Evolutionary conservation across 352 stramenopile species (phyloP).

Genomic region (Globisporangium carolinianum): DNA sequence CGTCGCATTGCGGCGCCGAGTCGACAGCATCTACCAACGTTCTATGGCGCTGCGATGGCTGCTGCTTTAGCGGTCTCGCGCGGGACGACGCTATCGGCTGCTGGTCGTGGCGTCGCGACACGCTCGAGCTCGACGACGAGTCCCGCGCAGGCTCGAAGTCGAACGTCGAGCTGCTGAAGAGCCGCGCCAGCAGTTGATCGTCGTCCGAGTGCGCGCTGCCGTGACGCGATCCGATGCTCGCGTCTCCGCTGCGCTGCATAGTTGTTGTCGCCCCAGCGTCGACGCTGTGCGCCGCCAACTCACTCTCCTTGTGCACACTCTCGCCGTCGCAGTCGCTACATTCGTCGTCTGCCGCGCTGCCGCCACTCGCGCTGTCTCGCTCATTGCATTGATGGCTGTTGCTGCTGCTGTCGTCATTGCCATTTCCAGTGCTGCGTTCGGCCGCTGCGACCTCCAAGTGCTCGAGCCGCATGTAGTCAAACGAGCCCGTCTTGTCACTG

Average conservation of each 20-base stretch:
- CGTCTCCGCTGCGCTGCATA: slow-evolving; percentile 1
- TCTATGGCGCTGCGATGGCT: not conserved
- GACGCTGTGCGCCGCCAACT: not conserved
- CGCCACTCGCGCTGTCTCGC: too few relatives aligned
- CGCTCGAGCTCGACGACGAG: not conserved
- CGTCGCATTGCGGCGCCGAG: slow-evolving; percentile 43
- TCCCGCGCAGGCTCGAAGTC: slow-evolving; percentile 2
- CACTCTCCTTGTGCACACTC: not conserved
- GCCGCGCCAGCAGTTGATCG: not conserved
- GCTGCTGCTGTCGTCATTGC: not conserved
- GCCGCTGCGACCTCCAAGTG: slow-evolving; percentile 10
- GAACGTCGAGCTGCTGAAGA: slow-evolving; percentile 11
- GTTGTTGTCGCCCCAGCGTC: not conserved
- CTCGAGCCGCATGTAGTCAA: slow-evolving; percentile 18
- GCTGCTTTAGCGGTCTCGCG: not conserved
- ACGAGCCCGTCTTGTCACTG: slow-evolving; percentile 7
- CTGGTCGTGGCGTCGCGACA: not conserved
- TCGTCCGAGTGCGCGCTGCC: not conserved
- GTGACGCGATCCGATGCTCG: not conserved
- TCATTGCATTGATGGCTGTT: not conserved
- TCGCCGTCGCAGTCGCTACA: not conserved
- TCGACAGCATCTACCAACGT: slow-evolving; percentile 2
- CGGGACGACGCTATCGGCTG: not conserved
- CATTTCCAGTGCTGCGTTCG: not conserved
- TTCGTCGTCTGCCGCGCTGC: not conserved